phyloP scores from a whole-genome alignment of 225 moss, liverwort and hornwort species.

The Marchantia paleacea region DNA sequence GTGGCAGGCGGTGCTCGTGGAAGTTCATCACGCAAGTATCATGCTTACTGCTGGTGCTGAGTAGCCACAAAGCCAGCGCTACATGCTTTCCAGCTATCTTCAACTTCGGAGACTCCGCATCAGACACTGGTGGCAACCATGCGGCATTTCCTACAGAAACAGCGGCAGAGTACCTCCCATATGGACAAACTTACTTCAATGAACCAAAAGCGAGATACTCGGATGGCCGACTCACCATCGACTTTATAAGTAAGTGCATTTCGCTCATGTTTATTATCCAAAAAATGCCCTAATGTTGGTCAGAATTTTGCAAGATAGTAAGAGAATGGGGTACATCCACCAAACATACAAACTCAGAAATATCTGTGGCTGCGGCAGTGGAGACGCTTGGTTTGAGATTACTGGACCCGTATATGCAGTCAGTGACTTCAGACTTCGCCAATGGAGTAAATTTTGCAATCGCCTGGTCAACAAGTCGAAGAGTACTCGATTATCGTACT shows the following conservation, averaged over 20 bases:
- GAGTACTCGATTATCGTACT: constrained; percentile 17
- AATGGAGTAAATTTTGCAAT: constrained; percentile 43
- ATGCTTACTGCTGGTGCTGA: background rate
- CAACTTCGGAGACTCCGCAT: constrained; percentile 40
- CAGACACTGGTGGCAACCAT: constrained; percentile 43
- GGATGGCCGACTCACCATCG: constrained; percentile 40
- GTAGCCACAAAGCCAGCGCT: background rate
- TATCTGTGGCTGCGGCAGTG: constrained; percentile 26
- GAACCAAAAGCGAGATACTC: constrained; percentile 27
- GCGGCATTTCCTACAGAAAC: constrained; percentile 42
- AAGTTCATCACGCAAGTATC: background rate
- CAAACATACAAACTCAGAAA: background rate
- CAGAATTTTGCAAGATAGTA: background rate
- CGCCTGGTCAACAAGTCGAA: constrained; percentile 29
- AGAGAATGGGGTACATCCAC: background rate
- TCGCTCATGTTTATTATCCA: background rate
- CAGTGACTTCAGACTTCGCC: constrained; percentile 40
- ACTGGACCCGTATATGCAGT: constrained; percentile 41
- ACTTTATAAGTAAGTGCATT: constrained; percentile 33
- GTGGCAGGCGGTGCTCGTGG: background rate
- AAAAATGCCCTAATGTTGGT: background rate
- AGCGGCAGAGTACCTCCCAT: constrained; percentile 38
- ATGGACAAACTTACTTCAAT: constrained; percentile 38
- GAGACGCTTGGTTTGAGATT: constrained; percentile 28
- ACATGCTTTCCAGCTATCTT: constrained; percentile 45